Percentiles rank a stretch among this genome's conserved stretches.
Conservation (phyloP, 2,329 filamentous ascomycete species). For the Clarireedia paspali region DNA sequence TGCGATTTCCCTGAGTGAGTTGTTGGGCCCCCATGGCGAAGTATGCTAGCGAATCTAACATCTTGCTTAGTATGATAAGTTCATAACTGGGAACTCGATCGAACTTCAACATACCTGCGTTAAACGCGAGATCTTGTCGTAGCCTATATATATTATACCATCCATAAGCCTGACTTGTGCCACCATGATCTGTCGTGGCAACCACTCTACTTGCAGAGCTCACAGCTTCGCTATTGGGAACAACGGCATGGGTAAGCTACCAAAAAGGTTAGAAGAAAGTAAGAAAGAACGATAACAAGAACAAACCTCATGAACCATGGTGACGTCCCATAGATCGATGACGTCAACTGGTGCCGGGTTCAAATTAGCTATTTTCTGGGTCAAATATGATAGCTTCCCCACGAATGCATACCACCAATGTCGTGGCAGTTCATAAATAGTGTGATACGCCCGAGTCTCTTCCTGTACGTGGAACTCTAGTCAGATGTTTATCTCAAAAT, state of each 20-base stretch:
- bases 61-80: not conserved
- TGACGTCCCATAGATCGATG: not conserved
- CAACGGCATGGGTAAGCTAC: not conserved
- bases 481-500: not conserved
- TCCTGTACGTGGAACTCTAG: not conserved
- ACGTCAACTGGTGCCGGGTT: not conserved
- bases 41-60: not conserved
- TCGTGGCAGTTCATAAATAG: not conserved
- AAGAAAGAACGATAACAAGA: not conserved
- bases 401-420: not conserved
- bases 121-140: not conserved
- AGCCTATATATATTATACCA: not conserved
- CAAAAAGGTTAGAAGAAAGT: not conserved
- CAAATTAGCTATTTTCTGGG: not conserved
- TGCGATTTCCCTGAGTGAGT: not conserved
- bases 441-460: not conserved
- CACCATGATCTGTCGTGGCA: not conserved
- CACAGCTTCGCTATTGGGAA: not conserved
- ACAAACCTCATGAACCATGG: not conserved
- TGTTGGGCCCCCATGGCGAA: not conserved
- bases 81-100: not conserved
- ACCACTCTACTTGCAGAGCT: not conserved
- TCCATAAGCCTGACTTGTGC: not conserved
- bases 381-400: not conserved
- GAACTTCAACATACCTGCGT: not conserved